These are phyloP conservation scores for Polyrhizophydium stewartii DNA, from an alignment of 371 early-diverging fungal genomes.

Conservation along the genomic window DNA sequence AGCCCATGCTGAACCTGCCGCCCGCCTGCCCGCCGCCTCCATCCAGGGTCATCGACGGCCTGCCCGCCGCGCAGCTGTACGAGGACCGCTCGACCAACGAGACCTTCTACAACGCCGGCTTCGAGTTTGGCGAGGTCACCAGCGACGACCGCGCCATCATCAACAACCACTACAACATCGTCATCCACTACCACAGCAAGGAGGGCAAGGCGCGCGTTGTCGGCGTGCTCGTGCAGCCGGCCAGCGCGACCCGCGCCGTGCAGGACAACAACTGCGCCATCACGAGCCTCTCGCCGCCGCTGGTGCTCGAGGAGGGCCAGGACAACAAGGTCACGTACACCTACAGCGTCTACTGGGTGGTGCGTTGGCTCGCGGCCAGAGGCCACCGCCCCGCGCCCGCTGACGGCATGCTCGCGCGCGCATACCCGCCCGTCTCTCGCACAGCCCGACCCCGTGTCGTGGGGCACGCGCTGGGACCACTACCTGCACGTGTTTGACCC, in stretches of 20 bases:
- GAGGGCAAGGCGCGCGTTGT: slow-evolving; percentile 72
- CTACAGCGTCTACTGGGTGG: slow-evolving; percentile 75
- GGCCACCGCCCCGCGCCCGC: not conserved
- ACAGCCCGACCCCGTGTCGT: slow-evolving; percentile 45
- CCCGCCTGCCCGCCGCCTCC: not conserved
- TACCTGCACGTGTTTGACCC: slow-evolving; percentile 78
- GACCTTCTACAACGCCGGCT: slow-evolving; percentile 68
- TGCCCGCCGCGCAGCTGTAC: slow-evolving; percentile 76
- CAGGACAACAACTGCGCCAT: not conserved
- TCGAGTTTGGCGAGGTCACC: slow-evolving; percentile 56
- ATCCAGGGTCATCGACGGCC: slow-evolving; percentile 75
- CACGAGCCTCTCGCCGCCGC: not conserved
- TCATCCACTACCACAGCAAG: slow-evolving; percentile 70
- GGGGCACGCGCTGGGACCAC: slow-evolving; percentile 92
- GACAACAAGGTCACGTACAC: slow-evolving; percentile 64
- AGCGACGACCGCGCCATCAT: slow-evolving; percentile 23
- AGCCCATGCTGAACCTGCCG: too few relatives aligned
- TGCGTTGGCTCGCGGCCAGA: slow-evolving; percentile 25
- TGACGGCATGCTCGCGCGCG: slow-evolving; percentile 12
- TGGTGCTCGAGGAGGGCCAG: slow-evolving; percentile 44
- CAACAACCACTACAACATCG: slow-evolving; percentile 85
- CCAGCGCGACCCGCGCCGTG: not conserved
- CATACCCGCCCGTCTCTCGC: slow-evolving; percentile 8
- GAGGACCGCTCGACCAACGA: slow-evolving; percentile 51
- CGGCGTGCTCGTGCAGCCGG: slow-evolving; percentile 74